Percentiles rank a stretch among this genome's conserved stretches.
Conservation (phyloP, 148 eudicot species). For the Pharnaceum exiguum region DNA sequence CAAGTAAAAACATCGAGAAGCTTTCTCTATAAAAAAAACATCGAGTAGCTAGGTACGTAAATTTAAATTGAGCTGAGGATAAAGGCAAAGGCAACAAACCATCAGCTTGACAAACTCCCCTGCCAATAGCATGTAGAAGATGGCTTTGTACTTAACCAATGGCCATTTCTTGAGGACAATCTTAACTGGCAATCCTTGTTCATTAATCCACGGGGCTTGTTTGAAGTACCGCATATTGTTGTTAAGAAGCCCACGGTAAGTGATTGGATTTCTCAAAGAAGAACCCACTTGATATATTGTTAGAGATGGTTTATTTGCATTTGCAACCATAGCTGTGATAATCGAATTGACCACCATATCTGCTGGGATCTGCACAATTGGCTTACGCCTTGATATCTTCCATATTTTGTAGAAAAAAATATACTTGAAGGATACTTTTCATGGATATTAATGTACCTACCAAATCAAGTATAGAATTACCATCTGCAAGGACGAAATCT, state of each 20-base stretch:
- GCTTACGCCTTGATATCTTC: too few relatives aligned
- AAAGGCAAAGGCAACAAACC: too few relatives aligned
- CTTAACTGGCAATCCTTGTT: conserved; percentile 25
- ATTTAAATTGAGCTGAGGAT: too few relatives aligned
- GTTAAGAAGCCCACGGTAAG: conserved; percentile 8
- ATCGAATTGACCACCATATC: conserved; percentile 40
- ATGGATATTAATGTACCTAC: conserved; percentile 22
- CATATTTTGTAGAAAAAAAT: too few relatives aligned
- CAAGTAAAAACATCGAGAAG: too few relatives aligned
- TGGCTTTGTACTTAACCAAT: not conserved
- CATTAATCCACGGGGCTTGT: conserved; percentile 35
- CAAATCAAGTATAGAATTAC: conserved; percentile 24
- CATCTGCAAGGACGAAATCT: conserved; percentile 23
- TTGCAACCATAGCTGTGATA: conserved; percentile 16
- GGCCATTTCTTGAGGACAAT: conserved; percentile 13
- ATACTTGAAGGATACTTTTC: too few relatives aligned
- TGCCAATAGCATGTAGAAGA: not conserved
- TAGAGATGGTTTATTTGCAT: conserved; percentile 24
- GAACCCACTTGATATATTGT: conserved; percentile 42
- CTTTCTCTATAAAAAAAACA: too few relatives aligned
- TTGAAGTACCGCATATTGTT: conserved; percentile 27
- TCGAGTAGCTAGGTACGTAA: too few relatives aligned
- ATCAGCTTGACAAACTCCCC: not conserved
- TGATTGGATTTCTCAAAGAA: conserved; percentile 30
- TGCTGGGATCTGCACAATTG: conserved; percentile 28